These are phyloP conservation scores for Acanthamoeba royreba DNA, from an alignment of 208 protist species.

Conservation along the genomic window DNA sequence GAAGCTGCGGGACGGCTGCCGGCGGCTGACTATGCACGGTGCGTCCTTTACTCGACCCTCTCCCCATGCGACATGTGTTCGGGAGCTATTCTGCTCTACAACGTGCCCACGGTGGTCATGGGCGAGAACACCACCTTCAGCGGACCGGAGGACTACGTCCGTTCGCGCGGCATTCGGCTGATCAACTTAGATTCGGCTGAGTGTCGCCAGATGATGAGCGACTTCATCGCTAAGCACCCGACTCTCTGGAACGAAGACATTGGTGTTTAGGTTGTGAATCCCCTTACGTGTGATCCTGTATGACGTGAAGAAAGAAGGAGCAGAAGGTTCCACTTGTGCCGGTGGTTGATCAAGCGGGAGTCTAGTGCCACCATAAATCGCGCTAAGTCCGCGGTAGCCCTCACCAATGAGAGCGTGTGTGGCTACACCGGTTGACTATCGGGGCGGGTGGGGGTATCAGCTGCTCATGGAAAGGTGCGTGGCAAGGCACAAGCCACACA, in stretches of 20 bases:
- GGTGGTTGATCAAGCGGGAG: no score
- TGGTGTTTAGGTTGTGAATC: slow-evolving; percentile 46
- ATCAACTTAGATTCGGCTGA: neutral
- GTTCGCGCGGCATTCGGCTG: neutral
- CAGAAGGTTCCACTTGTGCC: no score
- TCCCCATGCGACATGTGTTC: slow-evolving; percentile 53
- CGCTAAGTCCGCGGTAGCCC: no score
- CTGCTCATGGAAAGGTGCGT: no score
- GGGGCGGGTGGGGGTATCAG: no score
- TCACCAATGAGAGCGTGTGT: no score
- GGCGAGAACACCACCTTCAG: slow-evolving; percentile 49
- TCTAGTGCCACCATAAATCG: no score
- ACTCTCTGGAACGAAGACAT: slow-evolving; percentile 65
- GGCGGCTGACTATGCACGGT: neutral
- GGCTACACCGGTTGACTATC: no score
- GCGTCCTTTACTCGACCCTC: slow-evolving; percentile 50
- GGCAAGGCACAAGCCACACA: no score
- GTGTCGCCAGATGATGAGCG: slow-evolving; percentile 19
- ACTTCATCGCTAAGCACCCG: slow-evolving; percentile 45
- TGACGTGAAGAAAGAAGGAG: no score
- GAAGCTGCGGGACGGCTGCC: slow-evolving; percentile 5
- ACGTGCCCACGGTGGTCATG: slow-evolving; percentile 45
- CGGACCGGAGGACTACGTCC: slow-evolving; percentile 28
- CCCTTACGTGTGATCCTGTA: no score
- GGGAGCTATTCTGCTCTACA: slow-evolving; percentile 48